phyloP scores from a whole-genome alignment of 768 basidiomycete species.

The Rickenella mellea region DNA sequence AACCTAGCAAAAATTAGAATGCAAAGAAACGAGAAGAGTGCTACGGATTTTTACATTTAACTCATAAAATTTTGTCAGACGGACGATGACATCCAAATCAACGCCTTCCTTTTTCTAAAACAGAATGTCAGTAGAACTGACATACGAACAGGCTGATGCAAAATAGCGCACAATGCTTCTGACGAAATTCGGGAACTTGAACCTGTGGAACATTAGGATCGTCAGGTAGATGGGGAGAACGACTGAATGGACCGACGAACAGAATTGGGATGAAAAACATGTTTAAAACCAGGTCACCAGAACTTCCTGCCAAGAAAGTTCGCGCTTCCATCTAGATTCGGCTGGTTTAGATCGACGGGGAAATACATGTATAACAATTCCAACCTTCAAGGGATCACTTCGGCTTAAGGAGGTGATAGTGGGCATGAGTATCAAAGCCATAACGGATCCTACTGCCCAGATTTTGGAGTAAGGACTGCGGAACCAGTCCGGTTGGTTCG shows the following conservation, averaged over 20 bases:
- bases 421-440: slow-evolving; percentile 61
- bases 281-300: slow-evolving; percentile 62
- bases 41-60: slow-evolving; percentile 52
- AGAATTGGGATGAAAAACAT: slow-evolving; percentile 67
- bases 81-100: slow-evolving; percentile 54
- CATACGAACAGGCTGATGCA: neutral
- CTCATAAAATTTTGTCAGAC: slow-evolving; percentile 74
- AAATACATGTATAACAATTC: no score
- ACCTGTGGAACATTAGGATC: slow-evolving; percentile 24
- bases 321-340: slow-evolving; percentile 52
- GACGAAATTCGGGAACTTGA: slow-evolving; percentile 61
- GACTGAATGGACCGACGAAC: slow-evolving; percentile 24
- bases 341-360: neutral
- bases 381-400: slow-evolving; percentile 46
- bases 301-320: slow-evolving; percentile 58
- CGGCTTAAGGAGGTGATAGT: slow-evolving; percentile 58
- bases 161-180: slow-evolving; percentile 39
- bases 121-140: neutral
- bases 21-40: neutral
- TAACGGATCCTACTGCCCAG: slow-evolving; percentile 57
- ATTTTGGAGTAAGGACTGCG: slow-evolving; percentile 61
- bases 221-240: slow-evolving; percentile 4
- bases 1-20: slow-evolving; percentile 28
- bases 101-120: slow-evolving; percentile 50
- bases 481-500: slow-evolving; percentile 69